Conservation (phyloP, 2,329 filamentous ascomycete genomes). For the Ambrosiella beaveri region DNA sequence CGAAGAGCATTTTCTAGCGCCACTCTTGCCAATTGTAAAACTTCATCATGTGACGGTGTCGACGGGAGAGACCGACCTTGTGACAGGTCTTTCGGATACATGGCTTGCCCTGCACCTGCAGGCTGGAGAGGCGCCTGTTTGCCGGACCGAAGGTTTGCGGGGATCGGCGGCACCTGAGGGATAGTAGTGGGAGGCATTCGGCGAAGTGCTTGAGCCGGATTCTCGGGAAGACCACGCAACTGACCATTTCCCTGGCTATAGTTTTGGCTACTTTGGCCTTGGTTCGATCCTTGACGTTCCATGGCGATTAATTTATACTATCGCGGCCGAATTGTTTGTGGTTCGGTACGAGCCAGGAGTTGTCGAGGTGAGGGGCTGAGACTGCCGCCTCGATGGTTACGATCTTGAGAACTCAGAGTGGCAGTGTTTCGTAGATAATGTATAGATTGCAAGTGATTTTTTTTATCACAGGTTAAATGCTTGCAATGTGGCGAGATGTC, state of each 20-base stretch:
- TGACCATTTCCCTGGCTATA: conserved; percentile 18
- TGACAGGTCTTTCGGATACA: not conserved
- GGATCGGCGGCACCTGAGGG: conserved; percentile 23
- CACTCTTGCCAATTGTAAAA: conserved; percentile 47
- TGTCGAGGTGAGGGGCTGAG: not conserved
- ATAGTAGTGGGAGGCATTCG: conserved; percentile 20
- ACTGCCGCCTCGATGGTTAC: not conserved
- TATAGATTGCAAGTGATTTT: no score
- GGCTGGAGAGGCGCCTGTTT: not conserved
- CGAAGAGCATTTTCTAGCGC: conserved; percentile 50
- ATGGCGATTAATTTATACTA: not conserved
- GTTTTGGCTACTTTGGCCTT: not conserved
- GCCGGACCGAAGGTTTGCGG: conserved; percentile 14
- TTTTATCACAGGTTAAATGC: no score
- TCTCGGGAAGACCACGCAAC: conserved; percentile 25
- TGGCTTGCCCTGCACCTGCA: conserved; percentile 15
- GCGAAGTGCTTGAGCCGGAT: conserved; percentile 19
- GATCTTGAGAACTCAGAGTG: no score
- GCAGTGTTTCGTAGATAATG: no score
- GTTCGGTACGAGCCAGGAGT: not conserved
- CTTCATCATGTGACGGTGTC: conserved; percentile 28
- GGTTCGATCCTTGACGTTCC: conserved; percentile 1
- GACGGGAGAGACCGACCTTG: conserved; percentile 27
- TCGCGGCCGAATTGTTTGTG: not conserved
- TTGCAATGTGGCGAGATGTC: no score